phyloP scores from a whole-genome alignment of 768 basidiomycete genomes.

The Termitomyces sp. region DNA sequence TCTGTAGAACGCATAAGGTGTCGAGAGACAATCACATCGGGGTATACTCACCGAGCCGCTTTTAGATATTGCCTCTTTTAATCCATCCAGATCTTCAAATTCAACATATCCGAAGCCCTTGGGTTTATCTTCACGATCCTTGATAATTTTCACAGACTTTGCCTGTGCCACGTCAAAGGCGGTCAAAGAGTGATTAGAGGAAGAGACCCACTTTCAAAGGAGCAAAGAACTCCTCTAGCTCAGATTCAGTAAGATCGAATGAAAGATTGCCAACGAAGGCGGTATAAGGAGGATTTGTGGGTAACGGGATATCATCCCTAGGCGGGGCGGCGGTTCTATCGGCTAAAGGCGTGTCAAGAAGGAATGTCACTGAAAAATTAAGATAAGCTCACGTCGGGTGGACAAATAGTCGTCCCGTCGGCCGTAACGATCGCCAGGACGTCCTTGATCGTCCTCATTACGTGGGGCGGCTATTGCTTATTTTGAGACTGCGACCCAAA shows the following conservation, averaged over 20 bases:
- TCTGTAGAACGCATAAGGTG: slow-evolving; percentile 30
- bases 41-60: slow-evolving; percentile 54
- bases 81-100: slow-evolving; percentile 78
- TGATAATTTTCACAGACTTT: slow-evolving; percentile 89
- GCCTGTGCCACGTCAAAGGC: slow-evolving; percentile 36
- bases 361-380: background rate
- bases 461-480: slow-evolving; percentile 56
- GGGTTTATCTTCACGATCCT: slow-evolving; percentile 87
- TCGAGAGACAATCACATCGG: background rate
- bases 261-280: slow-evolving; percentile 96
- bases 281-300: slow-evolving; percentile 89
- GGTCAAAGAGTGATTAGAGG: background rate
- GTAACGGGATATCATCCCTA: slow-evolving; percentile 94
- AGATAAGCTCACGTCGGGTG: slow-evolving; percentile 48
- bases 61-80: slow-evolving; percentile 79
- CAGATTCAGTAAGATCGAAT: slow-evolving; percentile 84
- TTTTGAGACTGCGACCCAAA: slow-evolving; percentile 5
- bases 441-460: slow-evolving; percentile 57
- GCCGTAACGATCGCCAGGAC: slow-evolving; percentile 48
- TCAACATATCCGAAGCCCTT: slow-evolving; percentile 99
- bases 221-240: slow-evolving; percentile 78
- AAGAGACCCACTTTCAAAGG: slow-evolving; percentile 47
- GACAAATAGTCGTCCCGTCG: slow-evolving; percentile 63
- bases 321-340: slow-evolving; percentile 53
- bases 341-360: slow-evolving; percentile 26